Evolutionary conservation across 2,329 filamentous ascomycete species (phyloP).

Genomic region (Polytolypa hystricis): DNA sequence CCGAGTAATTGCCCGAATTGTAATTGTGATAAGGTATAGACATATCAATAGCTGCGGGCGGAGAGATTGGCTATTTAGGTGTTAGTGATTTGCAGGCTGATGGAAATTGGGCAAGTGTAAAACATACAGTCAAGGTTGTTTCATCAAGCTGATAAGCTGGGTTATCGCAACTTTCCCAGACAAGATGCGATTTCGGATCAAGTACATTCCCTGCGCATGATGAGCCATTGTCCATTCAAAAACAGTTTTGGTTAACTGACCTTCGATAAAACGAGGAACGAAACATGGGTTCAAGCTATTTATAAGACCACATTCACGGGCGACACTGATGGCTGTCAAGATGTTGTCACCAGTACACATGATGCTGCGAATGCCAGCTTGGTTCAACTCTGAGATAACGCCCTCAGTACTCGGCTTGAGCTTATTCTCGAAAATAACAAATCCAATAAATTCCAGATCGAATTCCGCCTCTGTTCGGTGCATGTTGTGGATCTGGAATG

Average conservation of each 20-base stretch:
- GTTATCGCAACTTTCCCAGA: conserved; percentile 95
- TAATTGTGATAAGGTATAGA: conserved; percentile 77
- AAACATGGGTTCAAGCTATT: conserved; percentile 79
- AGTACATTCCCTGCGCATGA: conserved; percentile 50
- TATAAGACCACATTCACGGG: conserved; percentile 70
- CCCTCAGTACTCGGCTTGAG: conserved; percentile 75
- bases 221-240: conserved; percentile 8
- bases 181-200: conserved; percentile 60
- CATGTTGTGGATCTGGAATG: conserved; percentile 94
- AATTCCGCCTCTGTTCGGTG: conserved; percentile 74
- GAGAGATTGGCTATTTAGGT: conserved; percentile 52
- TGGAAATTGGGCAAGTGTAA: neutral
- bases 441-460: conserved; percentile 76
- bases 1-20: conserved; percentile 71
- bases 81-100: conserved; percentile 8
- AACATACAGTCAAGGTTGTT: conserved; percentile 38
- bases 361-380: conserved; percentile 77
- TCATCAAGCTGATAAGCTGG: conserved; percentile 65
- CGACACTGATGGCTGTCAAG: conserved; percentile 69
- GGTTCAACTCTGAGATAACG: conserved; percentile 69
- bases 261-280: conserved; percentile 75
- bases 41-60: conserved; percentile 60
- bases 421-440: conserved; percentile 99
- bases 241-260: conserved; percentile 26
- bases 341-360: conserved; percentile 89